Evolutionary conservation across 768 basidiomycete species (phyloP).

Genomic region (Macrolepiota albuminosa): DNA sequence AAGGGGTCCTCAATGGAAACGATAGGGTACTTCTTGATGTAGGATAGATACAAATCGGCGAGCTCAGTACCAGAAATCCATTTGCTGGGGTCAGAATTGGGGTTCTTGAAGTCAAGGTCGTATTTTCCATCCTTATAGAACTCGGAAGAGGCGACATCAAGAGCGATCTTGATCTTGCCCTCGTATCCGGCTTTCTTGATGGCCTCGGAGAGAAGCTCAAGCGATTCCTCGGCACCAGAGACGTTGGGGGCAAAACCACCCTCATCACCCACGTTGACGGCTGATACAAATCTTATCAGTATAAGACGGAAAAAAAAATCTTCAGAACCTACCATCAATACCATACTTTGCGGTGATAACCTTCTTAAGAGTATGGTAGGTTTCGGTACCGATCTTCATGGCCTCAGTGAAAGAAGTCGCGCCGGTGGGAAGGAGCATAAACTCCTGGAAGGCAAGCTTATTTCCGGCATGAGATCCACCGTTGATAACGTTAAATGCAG

Average conservation of each 20-base stretch:
- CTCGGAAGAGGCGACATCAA: slow-evolving; percentile 98
- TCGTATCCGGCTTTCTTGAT: slow-evolving; percentile 98
- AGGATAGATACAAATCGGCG: slow-evolving; percentile 84
- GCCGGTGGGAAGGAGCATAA: slow-evolving; percentile 98
- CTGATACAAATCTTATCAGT: slow-evolving; percentile 33
- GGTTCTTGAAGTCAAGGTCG: slow-evolving; percentile 99
- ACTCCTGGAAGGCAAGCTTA: slow-evolving; percentile 99
- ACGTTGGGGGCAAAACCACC: slow-evolving; percentile 99
- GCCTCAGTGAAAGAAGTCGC: slow-evolving; percentile 91
- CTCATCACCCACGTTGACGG: slow-evolving; percentile 99
- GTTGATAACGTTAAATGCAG: slow-evolving; percentile 99
- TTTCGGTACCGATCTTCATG: slow-evolving; percentile 98
- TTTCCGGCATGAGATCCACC: slow-evolving; percentile 99
- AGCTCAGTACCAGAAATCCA: slow-evolving; percentile 93
- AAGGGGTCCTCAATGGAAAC: slow-evolving; percentile 97
- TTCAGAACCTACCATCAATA: slow-evolving; percentile 71
- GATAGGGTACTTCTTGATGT: slow-evolving; percentile 92
- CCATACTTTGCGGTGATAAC: slow-evolving; percentile 99
- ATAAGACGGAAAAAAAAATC: slow-evolving; percentile 13
- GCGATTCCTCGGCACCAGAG: slow-evolving; percentile 92
- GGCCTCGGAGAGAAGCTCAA: slow-evolving; percentile 92
- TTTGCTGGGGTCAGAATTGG: slow-evolving; percentile 96
- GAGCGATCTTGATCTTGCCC: slow-evolving; percentile 97
- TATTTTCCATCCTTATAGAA: slow-evolving; percentile 99
- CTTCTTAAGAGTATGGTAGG: slow-evolving; percentile 97